A percentile compares a stretch with the other conserved stretches of the same genome.
These are phyloP conservation scores for Cephalotrichum gorgonifer DNA, from an alignment of 2,329 filamentous ascomycete species.

Conservation along the genomic window DNA sequence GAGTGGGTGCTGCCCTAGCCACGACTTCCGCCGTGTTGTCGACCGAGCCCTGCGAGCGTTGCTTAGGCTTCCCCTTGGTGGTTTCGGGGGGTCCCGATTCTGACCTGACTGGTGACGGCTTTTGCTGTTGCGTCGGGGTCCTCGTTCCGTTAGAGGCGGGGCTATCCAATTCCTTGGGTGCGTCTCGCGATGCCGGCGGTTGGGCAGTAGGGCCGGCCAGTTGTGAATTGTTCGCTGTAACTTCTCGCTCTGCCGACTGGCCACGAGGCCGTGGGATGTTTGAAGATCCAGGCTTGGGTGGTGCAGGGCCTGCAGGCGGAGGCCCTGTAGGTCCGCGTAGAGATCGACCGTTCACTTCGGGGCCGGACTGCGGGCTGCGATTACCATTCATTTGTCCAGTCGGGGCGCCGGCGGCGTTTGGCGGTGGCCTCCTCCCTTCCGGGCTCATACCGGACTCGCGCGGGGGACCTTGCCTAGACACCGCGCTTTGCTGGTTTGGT, in stretches of 20 bases:
- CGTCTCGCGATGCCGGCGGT: slow-evolving; percentile 19
- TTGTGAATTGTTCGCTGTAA: slow-evolving; percentile 1
- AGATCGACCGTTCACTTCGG: slow-evolving; percentile 15
- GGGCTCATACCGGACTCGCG: slow-evolving; percentile 41
- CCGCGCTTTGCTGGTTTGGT: slow-evolving; percentile 14
- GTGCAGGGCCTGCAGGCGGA: slow-evolving; percentile 44
- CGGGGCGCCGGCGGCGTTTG: slow-evolving; percentile 10
- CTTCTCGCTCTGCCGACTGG: slow-evolving; percentile 34
- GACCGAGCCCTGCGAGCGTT: slow-evolving; percentile 51
- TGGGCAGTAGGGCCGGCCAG: slow-evolving; percentile 5
- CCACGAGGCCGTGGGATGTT: slow-evolving; percentile 30
- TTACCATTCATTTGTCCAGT: slow-evolving; percentile 33
- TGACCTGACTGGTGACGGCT: slow-evolving; percentile 21
- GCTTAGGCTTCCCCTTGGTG: slow-evolving; percentile 24
- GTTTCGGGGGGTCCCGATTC: slow-evolving; percentile 24
- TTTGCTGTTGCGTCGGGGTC: slow-evolving; percentile 45
- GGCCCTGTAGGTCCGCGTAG: slow-evolving; percentile 31
- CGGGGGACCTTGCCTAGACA: slow-evolving; percentile 25
- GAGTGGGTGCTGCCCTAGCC: slow-evolving; percentile 27
- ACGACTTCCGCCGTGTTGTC: slow-evolving; percentile 56
- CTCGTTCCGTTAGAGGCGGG: slow-evolving; percentile 49
- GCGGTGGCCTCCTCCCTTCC: slow-evolving; percentile 32
- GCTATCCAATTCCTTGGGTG: slow-evolving; percentile 34
- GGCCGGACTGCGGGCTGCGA: slow-evolving; percentile 25
- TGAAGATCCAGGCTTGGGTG: slow-evolving; percentile 34